Percentiles rank a stretch among this genome's conserved stretches.
Evolutionary conservation across 2,329 filamentous ascomycete genomes (phyloP).

Genomic region (Aureobasidium leucospermi): DNA sequence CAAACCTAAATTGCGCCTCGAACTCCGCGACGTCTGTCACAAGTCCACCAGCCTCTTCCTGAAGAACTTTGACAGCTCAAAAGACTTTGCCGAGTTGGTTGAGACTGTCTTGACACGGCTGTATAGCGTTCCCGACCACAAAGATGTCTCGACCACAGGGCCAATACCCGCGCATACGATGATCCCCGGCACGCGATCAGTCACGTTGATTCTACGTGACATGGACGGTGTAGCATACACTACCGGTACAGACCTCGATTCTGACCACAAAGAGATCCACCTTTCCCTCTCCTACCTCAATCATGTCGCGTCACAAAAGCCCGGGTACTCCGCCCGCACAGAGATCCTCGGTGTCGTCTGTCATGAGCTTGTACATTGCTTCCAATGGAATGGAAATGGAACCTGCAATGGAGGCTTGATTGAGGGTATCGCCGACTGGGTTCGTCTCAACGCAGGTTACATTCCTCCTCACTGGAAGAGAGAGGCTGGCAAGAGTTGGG

Average conservation of each 20-base stretch:
- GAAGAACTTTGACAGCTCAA: slow-evolving; percentile 52
- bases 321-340: slow-evolving; percentile 36
- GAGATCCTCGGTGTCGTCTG: slow-evolving; percentile 76
- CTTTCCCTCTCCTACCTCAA: slow-evolving; percentile 72
- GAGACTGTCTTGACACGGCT: slow-evolving; percentile 63
- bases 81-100: slow-evolving; percentile 56
- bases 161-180: slow-evolving; percentile 13
- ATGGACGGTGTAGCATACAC: slow-evolving; percentile 89
- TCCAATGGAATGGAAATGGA: slow-evolving; percentile 64
- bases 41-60: slow-evolving; percentile 62
- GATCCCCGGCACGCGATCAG: slow-evolving; percentile 65
- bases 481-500: slow-evolving; percentile 58
- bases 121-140: slow-evolving; percentile 44
- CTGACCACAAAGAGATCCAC: slow-evolving; percentile 89
- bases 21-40: slow-evolving; percentile 44
- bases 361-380: slow-evolving; percentile 93
- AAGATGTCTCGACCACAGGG: neutral
- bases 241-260: slow-evolving; percentile 67
- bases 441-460: slow-evolving; percentile 65
- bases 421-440: slow-evolving; percentile 91
- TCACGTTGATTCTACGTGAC: slow-evolving; percentile 72
- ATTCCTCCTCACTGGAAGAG: slow-evolving; percentile 77
- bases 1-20: slow-evolving; percentile 40
- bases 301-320: neutral
- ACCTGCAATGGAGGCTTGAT: slow-evolving; percentile 63